phyloP scores from a whole-genome alignment of 371 early-diverging fungal genomes.

The Sporodiniella umbellata region DNA sequence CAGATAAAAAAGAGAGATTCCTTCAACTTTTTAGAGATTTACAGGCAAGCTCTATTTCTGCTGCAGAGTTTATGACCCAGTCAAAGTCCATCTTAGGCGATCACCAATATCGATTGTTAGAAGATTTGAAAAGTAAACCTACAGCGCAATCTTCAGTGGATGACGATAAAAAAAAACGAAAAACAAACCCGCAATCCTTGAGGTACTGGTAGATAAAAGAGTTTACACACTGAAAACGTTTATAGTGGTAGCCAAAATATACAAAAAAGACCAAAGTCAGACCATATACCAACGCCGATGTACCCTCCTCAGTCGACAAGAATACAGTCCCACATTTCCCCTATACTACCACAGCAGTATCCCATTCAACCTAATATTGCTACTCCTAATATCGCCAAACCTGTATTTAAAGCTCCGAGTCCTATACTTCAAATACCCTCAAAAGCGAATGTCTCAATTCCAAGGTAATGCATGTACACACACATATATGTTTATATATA shows the following conservation, averaged over 20 bases:
- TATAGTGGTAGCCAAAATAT: constrained; percentile 11
- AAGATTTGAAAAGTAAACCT: constrained; percentile 40
- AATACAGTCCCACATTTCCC: neutral
- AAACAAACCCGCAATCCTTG: neutral
- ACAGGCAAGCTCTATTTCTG: constrained; percentile 30
- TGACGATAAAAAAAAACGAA: constrained; percentile 24
- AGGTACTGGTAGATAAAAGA: neutral
- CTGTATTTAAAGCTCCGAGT: constrained; percentile 30
- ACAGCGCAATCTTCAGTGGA: constrained; percentile 6
- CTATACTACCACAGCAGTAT: constrained; percentile 3
- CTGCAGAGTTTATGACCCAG: constrained; percentile 33
- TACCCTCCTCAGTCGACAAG: neutral
- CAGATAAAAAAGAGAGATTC: constrained; percentile 33
- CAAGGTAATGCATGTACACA: constrained; percentile 1
- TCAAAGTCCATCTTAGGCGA: constrained; percentile 35
- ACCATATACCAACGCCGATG: constrained; percentile 5
- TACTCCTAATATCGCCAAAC: neutral
- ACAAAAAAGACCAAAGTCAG: constrained; percentile 20
- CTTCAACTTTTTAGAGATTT: constrained; percentile 32
- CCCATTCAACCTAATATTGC: neutral
- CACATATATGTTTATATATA: too few species aligned
- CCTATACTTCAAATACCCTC: constrained; percentile 29
- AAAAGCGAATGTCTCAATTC: constrained; percentile 11
- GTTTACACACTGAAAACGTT: neutral
- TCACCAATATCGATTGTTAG: constrained; percentile 42